Base-by-base conservation (phyloP, 192 early-diverging fungal species). In the Coemansia biformis region DNA sequence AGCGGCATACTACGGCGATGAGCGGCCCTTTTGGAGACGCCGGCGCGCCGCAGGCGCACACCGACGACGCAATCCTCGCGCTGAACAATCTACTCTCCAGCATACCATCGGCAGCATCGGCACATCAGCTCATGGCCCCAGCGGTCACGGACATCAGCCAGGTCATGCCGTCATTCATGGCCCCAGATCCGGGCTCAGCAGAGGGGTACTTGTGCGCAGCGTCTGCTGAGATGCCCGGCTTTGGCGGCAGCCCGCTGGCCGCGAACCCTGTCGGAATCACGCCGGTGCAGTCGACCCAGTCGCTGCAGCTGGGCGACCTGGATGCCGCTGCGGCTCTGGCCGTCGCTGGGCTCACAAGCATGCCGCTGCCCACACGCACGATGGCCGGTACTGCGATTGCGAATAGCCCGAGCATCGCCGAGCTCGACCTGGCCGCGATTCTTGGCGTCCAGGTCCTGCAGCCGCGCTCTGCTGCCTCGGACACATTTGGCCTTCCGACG, bases 121-220 rank as follows among this genome's bases (percentile, higher is more conserved):
- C 55, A 4, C 46, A 42, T 26, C 29, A 41, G 26, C 48, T 44
- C 4, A 42, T 44, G 23, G 26, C 16, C 10, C 43, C 43, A 6
- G 28, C 33, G 13, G n/a, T 37, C 5, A 37, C 32, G 30, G 52
- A 42, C 13, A 59, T 36, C 52, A 47, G 51, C 16, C 67, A 63
- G 46, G 54, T 50, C 21, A 61, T 73, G 43, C 62, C 57, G 12
- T 53, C 62, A 3, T 51, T 73, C 34, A 38, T 73, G 2, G 57
- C 52, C 3, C 7, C 29, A 8, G 8, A 8, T 1, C 9, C 29
- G 29, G 55, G n/a, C n/a, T n/a, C n/a, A n/a, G n/a, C n/a, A n/a
- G n/a, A n/a, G n/a, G n/a, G n/a, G n/a, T n/a, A n/a, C n/a, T n/a
- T n/a, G n/a, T n/a, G n/a, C n/a, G n/a, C n/a, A n/a, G n/a, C n/a